Percentiles rank a stretch among this genome's conserved stretches.
Conservation (phyloP, 2,329 filamentous ascomycete genomes). For the Aspergillus nomiae region DNA sequence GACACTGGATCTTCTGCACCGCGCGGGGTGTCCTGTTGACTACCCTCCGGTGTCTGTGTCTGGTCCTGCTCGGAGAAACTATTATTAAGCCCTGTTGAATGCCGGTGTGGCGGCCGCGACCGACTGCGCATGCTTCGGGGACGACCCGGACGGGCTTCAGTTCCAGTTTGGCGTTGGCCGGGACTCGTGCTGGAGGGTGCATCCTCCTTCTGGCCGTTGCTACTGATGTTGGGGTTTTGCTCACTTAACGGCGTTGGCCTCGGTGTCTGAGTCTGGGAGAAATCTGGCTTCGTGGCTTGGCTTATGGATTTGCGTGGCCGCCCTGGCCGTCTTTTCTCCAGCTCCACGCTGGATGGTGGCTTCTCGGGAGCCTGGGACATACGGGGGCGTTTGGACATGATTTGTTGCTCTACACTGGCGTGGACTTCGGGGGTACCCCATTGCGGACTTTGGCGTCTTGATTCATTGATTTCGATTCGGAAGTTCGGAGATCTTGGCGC, state of each 20-base stretch:
- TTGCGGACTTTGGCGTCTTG: conserved; percentile 12
- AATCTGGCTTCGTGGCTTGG: conserved; percentile 16
- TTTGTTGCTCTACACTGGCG: conserved; percentile 20
- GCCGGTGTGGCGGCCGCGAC: conserved; percentile 17
- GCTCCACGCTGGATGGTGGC: conserved; percentile 4
- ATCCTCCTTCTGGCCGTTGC: conserved; percentile 15
- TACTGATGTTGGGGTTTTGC: conserved; percentile 22
- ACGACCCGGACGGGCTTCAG: conserved; percentile 12
- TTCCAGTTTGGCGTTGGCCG: conserved; percentile 6
- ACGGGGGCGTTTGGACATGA: conserved; percentile 33
- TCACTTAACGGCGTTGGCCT: conserved; percentile 18
- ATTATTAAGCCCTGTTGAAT: not conserved
- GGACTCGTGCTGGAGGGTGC: conserved; percentile 13
- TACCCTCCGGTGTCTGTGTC: not conserved
- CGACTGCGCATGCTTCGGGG: conserved; percentile 20
- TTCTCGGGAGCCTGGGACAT: conserved; percentile 20
- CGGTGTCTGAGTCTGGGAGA: conserved; percentile 16
- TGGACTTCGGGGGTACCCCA: not conserved
- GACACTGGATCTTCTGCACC: not conserved
- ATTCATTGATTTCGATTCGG: conserved; percentile 19
- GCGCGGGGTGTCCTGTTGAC: not conserved
- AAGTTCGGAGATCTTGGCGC: conserved; percentile 14
- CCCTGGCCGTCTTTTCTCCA: conserved; percentile 24
- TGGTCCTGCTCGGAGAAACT: not conserved
- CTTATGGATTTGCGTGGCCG: conserved; percentile 33